Base-by-base conservation (phyloP, 371 early-diverging fungal species). In the Circinella umbellata region DNA sequence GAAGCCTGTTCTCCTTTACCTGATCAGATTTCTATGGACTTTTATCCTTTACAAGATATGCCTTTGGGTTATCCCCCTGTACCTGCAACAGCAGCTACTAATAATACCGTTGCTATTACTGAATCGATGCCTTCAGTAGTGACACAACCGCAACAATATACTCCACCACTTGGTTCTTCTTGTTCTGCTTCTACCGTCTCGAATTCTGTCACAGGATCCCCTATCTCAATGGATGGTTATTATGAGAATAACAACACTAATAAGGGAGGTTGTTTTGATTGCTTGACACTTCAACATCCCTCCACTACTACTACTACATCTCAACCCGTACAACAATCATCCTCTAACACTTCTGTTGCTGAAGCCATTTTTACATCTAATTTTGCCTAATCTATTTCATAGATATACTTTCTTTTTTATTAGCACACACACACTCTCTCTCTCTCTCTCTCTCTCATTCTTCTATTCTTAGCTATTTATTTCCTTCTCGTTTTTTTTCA, bases 91-190 rank as follows among this genome's bases (percentile, higher is more conserved):
- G 11, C 42, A 11, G 11, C 42, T 9, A 42, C 6, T 42, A 42
- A 6, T 9, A 42, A 42, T 42, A 11, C 42, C 11, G 42, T 11
- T 42, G 42, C 42, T 42, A 42, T 11, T 42, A 42, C 42, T 42
- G 3, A 1, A 42, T 9, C 11, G 42, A 42, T 11, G 42, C 42
- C 42, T 9, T 9, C 42, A 42, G 42, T 11, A 42, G 42, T 11
- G 42, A 3, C 42, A 42, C 42, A 42, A 51, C 51, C 71, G 60
- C 69, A 76, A n/a, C 68, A 72, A 35, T 49, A 72, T 14, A 77
- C 77, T 35, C 80, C 80, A 5, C 75, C 76, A 7, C 63, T 79
- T 17, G 73, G 73, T 47, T 72, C 76, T 34, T 76, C 79, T 4
- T 77, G 73, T 34, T 74, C 76, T 49, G 68, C 74, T 6, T 53